Evolutionary conservation across 441 rosid species (phyloP), one percentile per base, ranked within the genome.

Genomic region (Erodium moschatum): DNA sequence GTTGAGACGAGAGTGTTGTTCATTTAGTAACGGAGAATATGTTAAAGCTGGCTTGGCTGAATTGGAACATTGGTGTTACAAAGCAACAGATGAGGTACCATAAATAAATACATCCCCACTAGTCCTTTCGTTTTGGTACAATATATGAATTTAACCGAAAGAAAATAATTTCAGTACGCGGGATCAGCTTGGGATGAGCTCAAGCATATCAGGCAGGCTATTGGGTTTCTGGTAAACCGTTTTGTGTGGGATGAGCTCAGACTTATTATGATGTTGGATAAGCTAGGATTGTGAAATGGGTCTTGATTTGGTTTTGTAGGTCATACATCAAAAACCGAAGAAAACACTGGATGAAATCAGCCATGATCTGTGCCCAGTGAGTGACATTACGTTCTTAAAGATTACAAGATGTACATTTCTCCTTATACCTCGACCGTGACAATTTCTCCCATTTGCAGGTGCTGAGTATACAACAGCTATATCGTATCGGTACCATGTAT

Each of bases 21-120:
- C 98, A 16, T 96, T 96, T 77, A 92, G 98, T 76, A 96, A 96
- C 69, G 99, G 99, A 0, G 99, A 96, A 77, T 92, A 96, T 60
- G 98, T 92, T 9, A 96, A 92, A 80, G 88, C 98, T 18, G 99
- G 99, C 70, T 75, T 95, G 74, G 93, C 95, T 72, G 99, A 95
- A 81, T 76, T 95, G 78, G 99, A 95, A 76, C 92, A 92, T 65
- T 95, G 97, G 99, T 92, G 98, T 78, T 87, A 84, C 73, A 85
- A 86, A 68, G 98, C 98, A 77, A 95, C 98, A 3, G 96, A 95
- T 72, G 98, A 90, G 97, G 99, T 90, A 86, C 64, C 68, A 65
- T 20, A 16, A 54, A 46, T 70, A 3, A 20, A 60, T 62, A 29
- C 31, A 29, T 29, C 54, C 63, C 40, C 69, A 65, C 48, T 62